A percentile compares a stretch with the other conserved stretches of the same genome.
phyloP scores from a whole-genome alignment of 2,329 filamentous ascomycete species.

The Cordyceps fumosorosea region DNA sequence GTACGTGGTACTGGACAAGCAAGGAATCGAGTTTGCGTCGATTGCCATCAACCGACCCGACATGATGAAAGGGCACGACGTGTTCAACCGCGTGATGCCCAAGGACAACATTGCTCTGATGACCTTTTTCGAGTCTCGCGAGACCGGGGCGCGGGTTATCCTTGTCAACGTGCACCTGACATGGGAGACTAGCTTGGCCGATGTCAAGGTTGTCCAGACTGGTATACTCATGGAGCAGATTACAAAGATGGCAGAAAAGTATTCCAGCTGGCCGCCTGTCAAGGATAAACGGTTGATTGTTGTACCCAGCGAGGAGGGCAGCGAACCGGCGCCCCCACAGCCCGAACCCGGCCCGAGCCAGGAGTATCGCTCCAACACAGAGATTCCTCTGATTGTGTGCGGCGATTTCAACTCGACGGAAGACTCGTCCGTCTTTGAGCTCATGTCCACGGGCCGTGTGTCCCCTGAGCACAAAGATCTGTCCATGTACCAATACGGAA shows the following conservation, averaged over 20 bases:
- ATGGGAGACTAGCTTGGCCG: constrained; percentile 85
- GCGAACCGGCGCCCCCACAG: constrained; percentile 44
- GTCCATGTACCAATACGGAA: constrained; percentile 76
- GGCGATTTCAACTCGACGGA: constrained; percentile 93
- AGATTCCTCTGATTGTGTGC: constrained; percentile 86
- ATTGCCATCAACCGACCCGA: constrained; percentile 91
- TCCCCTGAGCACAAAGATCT: constrained; percentile 75
- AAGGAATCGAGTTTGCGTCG: constrained; percentile 84
- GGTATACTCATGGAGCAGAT: constrained; percentile 93
- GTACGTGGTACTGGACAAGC: constrained; percentile 89
- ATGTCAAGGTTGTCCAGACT: constrained; percentile 95
- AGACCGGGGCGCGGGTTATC: constrained; percentile 85
- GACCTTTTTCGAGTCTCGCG: constrained; percentile 84
- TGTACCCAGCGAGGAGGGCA: constrained; percentile 34
- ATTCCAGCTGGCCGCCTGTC: constrained; percentile 69
- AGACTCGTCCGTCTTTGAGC: constrained; percentile 84
- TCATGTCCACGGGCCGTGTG: constrained; percentile 75
- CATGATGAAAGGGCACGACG: constrained; percentile 95
- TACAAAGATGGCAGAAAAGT: constrained; percentile 78
- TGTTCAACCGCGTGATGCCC: constrained; percentile 98
- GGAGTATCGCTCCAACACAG: constrained; percentile 77
- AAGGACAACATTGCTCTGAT: constrained; percentile 95
- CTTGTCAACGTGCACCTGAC: constrained; percentile 91
- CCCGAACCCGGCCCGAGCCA: constrained; percentile 71
- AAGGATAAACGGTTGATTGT: constrained; percentile 68